Percentiles rank a stretch among this genome's conserved stretches.
Evolutionary conservation across 2,329 filamentous ascomycete species (phyloP).

Genomic region (Alternaria triticimaculans): DNA sequence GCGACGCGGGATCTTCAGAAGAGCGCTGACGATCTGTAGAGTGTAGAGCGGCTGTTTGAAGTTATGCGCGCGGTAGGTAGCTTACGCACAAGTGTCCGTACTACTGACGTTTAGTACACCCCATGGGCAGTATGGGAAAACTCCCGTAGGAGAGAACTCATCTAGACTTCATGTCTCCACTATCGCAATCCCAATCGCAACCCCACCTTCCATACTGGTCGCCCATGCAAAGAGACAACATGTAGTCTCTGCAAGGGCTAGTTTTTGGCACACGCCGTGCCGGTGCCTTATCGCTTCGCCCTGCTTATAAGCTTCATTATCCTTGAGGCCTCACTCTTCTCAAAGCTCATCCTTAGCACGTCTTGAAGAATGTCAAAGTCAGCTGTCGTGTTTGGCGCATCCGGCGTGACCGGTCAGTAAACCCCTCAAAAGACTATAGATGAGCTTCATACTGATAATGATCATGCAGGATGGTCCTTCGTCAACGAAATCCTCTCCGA

Average conservation of each 20-base stretch:
- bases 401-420: constrained; percentile 41
- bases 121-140: not conserved
- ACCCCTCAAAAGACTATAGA: not conserved
- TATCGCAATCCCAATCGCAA: not conserved
- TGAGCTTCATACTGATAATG: not conserved
- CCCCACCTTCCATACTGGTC: not conserved
- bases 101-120: not conserved
- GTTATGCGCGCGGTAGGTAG: not conserved
- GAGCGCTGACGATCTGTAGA: not conserved
- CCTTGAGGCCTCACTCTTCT: not conserved
- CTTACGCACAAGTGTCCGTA: not conserved
- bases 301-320: not conserved
- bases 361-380: constrained; percentile 38
- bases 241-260: not conserved
- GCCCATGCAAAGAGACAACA: not conserved
- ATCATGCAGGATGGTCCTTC: constrained; percentile 50
- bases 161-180: not conserved
- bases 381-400: constrained; percentile 53
- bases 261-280: not conserved
- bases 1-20: not conserved
- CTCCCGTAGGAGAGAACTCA: not conserved
- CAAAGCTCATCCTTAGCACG: not conserved
- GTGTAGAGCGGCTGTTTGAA: not conserved
- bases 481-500: constrained; percentile 49
- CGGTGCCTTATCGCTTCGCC: not conserved